Evolutionary conservation across 2,329 filamentous ascomycete genomes (phyloP), one percentile per base, ranked within the genome.

Genomic region (Tolypocladium ophioglossoides): DNA sequence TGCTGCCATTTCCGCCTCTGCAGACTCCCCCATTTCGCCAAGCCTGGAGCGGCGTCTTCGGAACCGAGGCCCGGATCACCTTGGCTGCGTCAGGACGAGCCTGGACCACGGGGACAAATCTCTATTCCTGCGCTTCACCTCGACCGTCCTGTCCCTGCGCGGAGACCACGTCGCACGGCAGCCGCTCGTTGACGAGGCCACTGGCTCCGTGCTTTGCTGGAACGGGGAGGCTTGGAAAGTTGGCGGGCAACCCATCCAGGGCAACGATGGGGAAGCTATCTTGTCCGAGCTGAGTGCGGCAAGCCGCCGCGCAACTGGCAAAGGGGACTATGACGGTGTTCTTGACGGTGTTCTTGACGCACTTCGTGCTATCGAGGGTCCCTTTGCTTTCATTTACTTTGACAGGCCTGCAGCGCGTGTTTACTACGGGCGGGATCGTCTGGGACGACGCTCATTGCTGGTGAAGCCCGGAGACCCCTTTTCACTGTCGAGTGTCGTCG

Each of bases 181-280:
- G 68, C 94, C 94, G 2, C 78, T 95, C 4, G 68, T 78, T 44
- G 80, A 86, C 59, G 39, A 65, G 3, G 58, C 62, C 0, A 78
- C 78, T 0, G 76, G 78, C 4, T 89, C 86, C 1, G 74, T 89
- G 1, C 76, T 99, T 2, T 96, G 92, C 77, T 99, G 94, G 94
- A 99, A 99, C 65, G 94, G 94, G 46, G 94, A 99, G 68, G 92
- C 91, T 1, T 99, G 94, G 94, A 85, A 80, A 55, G 77, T 95
- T 51, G 71, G 70, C 10, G 78, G 77, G 37, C 62, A 77, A 11
- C 63, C 68, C 1, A 74, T 96, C n/a, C 55, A 64, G 7, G 87
- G 84, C 55, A 96, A 96, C 65, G 94, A 99, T 70, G 88, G 88
- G 3, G 78, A 86, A 62, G 71, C 74, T 8, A 74, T 97, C 20